Evolutionary conservation across 768 basidiomycete genomes (phyloP), one percentile per base, ranked within the genome.

Genomic region (Leccinum boreale): DNA sequence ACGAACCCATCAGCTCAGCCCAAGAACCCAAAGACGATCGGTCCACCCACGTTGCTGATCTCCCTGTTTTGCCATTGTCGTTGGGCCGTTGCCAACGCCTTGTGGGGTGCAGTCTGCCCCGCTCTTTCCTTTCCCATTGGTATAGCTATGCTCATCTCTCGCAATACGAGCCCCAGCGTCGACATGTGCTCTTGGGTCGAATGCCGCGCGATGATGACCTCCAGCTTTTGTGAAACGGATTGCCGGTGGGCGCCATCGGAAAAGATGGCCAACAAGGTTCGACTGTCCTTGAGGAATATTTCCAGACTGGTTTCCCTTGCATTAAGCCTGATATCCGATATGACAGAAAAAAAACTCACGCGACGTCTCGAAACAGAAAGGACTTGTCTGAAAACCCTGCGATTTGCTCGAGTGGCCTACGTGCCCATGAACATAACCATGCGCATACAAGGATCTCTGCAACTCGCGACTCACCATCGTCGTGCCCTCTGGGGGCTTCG

Each of bases 281-380:
- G 85, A 63, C 92, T 93, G 65, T 98, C 95, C 64, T 85, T 88
- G 79, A 97, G 93, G 74, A 95, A 96, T 10, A 98, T 80, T 70
- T 98, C 95, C 15, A 97, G 77, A 0, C 92, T 94, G 59, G 24
- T 5, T 8, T 11, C 35, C 49, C 24, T 42, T 56, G 14, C 49
- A 31, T 51, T 56, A n/a, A 53, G 48, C 26, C 6, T 44, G 7
- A 46, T 5, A 29, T 29, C n/a, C 21, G 17, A 35, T 9, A 11
- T 26, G 36, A 8, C 47, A 14, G 24, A 35, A 33, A 44, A 12
- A 50, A 28, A n/a, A 76, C 90, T 76, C 67, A 93, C 90, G 86
- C 94, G 14, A 96, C 92, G 66, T 96, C 93, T 23, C 92, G 84
- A 73, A 98, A 96, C 19, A 97, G 74, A 74, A 92, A 96, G 1